Evolutionary conservation across 2,329 filamentous ascomycete genomes (phyloP), one percentile per base, ranked within the genome.

Genomic region (Didymella pinodella): DNA sequence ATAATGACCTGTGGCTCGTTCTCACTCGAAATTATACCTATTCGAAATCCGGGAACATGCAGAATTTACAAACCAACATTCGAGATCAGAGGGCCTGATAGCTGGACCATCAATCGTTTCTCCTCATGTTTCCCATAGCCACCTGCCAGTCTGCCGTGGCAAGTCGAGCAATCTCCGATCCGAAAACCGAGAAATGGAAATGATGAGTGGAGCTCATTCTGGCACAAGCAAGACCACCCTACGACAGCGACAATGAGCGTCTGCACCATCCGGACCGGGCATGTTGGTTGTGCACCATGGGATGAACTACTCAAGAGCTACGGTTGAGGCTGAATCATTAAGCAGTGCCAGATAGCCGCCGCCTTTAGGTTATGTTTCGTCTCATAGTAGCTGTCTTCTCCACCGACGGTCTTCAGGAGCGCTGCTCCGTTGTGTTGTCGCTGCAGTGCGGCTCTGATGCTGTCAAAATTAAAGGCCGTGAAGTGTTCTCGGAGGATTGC

Each of bases 391-490:
- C 32, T 41, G 26, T n/a, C 26, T 47, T 28, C 40, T 43, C 20
- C 26, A 25, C 36, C 20, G 32, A 40, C 25, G 28, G 7, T 28
- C 16, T 16, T 18, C 41, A 36, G 26, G 34, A 25, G 32, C 11
- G 14, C 26, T 22, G 7, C n/a, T 28, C 47, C 20, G 40, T 28
- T 43, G 44, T 49, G 38, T 34, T 31, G 49, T 47, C 29, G n/a
- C 44, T 29, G 25, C 48, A 20, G 46, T 10, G 38, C 38, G 36
- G 31, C 12, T 26, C 28, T 31, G 16, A 25, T 18, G 7, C 20
- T 41, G 26, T 36, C 28, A 28, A 54, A 22, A 59, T 54, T 54
- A 46, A 40, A 46, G 50, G 46, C 46, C 31, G 40, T 28, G 38
- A 10, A 34, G 34, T 18, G 46, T 41, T 40, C 25, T 47, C 31